These are phyloP conservation scores for Epichloe hybrida DNA, from an alignment of 2,329 filamentous ascomycete genomes.

Conservation along the genomic window DNA sequence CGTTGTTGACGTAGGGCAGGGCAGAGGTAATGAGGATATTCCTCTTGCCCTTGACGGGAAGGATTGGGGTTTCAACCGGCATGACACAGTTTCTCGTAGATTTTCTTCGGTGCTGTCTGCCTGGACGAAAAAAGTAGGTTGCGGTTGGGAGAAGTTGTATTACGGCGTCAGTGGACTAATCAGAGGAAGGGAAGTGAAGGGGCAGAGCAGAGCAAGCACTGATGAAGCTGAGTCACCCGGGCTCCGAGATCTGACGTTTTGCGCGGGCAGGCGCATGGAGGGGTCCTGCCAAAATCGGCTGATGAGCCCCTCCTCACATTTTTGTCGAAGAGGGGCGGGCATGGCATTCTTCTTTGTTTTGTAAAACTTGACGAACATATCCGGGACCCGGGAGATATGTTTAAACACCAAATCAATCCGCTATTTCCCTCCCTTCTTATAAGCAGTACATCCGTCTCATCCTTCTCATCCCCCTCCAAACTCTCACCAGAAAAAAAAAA, in stretches of 20 bases:
- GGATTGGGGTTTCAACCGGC: conserved; percentile 26
- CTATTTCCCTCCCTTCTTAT: no score
- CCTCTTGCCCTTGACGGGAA: conserved; percentile 59
- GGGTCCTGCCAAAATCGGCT: neutral
- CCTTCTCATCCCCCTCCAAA: no score
- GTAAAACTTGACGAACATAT: no score
- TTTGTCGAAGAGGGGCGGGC: neutral
- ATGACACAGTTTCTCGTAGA: conserved; percentile 1
- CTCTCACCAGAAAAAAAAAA: no score
- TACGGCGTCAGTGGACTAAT: neutral
- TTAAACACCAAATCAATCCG: no score
- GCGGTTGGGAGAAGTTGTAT: neutral
- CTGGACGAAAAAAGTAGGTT: neutral
- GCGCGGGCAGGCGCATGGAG: neutral
- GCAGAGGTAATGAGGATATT: conserved; percentile 88
- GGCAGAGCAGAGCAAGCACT: neutral
- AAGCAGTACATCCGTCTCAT: no score
- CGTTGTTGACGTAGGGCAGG: conserved; percentile 65
- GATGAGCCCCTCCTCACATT: neutral
- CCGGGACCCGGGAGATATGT: no score
- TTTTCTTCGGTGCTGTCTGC: neutral
- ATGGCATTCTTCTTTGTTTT: no score
- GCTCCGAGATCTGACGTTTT: neutral
- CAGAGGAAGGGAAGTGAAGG: neutral
- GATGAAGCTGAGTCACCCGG: neutral